Conservation (phyloP, 208 protist genomes). For the Acanthamoeba triangularis region DNA sequence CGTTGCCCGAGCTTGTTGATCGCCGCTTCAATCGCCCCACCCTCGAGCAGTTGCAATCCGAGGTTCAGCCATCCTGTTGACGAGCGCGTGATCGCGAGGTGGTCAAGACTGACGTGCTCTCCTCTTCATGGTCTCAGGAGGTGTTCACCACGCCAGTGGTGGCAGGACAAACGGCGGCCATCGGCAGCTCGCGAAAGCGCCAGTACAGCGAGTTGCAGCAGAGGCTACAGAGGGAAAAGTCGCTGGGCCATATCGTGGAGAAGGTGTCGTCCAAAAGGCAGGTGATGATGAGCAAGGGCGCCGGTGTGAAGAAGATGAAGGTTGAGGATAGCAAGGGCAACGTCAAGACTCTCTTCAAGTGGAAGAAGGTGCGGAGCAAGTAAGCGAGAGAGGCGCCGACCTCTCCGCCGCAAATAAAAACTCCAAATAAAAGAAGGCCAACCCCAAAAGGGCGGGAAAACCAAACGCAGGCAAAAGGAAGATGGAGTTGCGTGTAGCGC, state of each 20-base stretch:
- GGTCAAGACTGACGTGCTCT: background rate
- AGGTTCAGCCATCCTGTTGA: background rate
- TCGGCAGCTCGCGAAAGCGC: conserved; percentile 12
- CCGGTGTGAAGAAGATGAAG: background rate
- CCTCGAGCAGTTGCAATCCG: background rate
- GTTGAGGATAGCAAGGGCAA: conserved; percentile 1
- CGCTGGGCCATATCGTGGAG: background rate
- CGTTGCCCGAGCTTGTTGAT: conserved; percentile 66
- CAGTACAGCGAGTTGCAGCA: conserved; percentile 61
- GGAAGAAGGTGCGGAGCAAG: conserved; percentile 65
- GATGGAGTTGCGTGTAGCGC: no score
- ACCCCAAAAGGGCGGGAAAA: no score
- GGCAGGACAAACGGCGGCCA: background rate
- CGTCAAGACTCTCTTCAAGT: conserved; percentile 35
- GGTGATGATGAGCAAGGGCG: conserved; percentile 55
- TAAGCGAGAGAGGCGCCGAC: no score
- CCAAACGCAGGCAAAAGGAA: no score
- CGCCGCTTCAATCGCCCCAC: conserved; percentile 65
- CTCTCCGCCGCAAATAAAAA: no score
- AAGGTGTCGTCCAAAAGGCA: background rate
- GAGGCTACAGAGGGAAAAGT: background rate
- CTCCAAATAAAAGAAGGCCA: no score
- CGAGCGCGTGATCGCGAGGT: background rate
- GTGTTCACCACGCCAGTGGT: background rate
- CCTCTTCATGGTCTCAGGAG: background rate